phyloP scores from a whole-genome alignment of 768 basidiomycete species.

The Kwoniella sp. region DNA sequence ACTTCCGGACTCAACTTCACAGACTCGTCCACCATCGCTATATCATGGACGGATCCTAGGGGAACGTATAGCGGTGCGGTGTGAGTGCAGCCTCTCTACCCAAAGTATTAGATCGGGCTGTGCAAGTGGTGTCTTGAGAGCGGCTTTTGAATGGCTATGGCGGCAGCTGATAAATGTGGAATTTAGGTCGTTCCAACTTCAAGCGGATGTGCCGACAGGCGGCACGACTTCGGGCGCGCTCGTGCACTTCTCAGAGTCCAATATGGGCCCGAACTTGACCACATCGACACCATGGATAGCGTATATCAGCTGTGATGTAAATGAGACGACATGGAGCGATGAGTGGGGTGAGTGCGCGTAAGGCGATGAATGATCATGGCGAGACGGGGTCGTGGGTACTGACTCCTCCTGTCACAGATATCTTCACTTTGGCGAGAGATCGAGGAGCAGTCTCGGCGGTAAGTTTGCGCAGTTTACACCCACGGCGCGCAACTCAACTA shows the following conservation, averaged over 20 bases:
- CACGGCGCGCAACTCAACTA: no score
- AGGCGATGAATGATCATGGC: neutral
- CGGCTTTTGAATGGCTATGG: no score
- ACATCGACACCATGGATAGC: conserved; percentile 89
- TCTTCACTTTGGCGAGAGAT: conserved; percentile 78
- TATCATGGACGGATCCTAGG: conserved; percentile 61
- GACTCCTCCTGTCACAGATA: conserved; percentile 59
- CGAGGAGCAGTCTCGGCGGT: conserved; percentile 80
- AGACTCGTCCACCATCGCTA: conserved; percentile 63
- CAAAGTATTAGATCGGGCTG: no score
- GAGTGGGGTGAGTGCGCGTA: conserved; percentile 43
- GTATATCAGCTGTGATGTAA: conserved; percentile 77
- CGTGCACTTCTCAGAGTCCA: conserved; percentile 76
- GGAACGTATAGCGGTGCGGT: conserved; percentile 45
- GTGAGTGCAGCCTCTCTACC: conserved; percentile 28
- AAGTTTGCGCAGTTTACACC: conserved; percentile 46
- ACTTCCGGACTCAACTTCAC: conserved; percentile 63
- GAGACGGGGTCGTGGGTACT: neutral
- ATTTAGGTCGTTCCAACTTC: conserved; percentile 50
- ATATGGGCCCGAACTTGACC: conserved; percentile 56
- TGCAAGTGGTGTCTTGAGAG: no score
- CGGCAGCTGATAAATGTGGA: neutral
- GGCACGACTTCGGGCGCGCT: conserved; percentile 69
- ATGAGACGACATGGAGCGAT: conserved; percentile 64
- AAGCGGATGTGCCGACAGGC: conserved; percentile 50